Evolutionary conservation across 371 early-diverging fungal species (phyloP), one percentile per base, ranked within the genome.

Genomic region (Mortierella sp.): DNA sequence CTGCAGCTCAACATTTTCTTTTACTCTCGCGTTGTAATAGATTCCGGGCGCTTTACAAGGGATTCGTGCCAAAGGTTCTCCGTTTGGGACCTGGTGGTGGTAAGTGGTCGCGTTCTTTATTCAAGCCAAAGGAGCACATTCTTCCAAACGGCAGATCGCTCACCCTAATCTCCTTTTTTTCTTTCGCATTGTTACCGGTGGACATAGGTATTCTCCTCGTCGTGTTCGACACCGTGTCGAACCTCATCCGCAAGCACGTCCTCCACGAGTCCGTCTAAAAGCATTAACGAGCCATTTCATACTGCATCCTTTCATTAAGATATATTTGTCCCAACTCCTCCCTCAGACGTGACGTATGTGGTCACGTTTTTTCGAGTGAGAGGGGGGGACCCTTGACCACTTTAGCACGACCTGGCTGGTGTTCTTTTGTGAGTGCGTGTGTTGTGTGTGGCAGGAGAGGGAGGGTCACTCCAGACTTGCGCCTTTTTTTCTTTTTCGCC

Each of bases 31-130:
- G 55, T 81, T 37, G 72, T 2, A 72, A 28, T 89, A 94, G 95
- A 80, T 76, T 94, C 78, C 91, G 90, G 51, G 96, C 99, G 9
- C 89, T 99, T 40, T 99, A 98, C 92, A 98, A 98, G 92, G 99
- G 98, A 55, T 98, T 98, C 82, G 91, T 96, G 54, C 98, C 98
- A 50, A 98, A 98, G 91, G 98, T 98, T n/a, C 92, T 99, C 77
- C 93, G 99, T 88, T 91, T 99, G 61, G 99, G 99, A 46, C 99
- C 99, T 59, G 99, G 97, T 82, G 95, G 95, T 74, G 93, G 95
- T 82, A 75, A 75, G 82, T 67, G 46, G 1, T 53, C 11, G 21
- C 9, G 31, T 5, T 34, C 3, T 31, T 71, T 51, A 16, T 5
- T 8, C 3, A 21, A 21, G 19, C 28, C 5, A 3, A 26, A 50